phyloP scores from a whole-genome alignment of 768 basidiomycete genomes.

The Dioszegia aurantiaca region DNA sequence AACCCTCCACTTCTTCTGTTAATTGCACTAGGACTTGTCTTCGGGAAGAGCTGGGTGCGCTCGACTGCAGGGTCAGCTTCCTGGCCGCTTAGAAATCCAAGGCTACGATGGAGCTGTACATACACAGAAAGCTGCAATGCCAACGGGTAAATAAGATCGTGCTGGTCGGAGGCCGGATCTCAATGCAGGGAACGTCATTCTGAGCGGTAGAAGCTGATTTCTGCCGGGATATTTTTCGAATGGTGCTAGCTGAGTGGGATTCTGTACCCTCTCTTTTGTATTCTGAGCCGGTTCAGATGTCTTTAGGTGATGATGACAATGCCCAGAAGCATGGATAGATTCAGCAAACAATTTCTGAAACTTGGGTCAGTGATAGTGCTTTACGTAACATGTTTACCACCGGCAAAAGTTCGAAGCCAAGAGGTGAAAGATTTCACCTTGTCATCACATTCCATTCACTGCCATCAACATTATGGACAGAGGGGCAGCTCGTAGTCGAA shows the following conservation, averaged over 20 bases:
- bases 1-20: constrained; percentile 29
- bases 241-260: not conserved
- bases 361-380: no score
- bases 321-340: not conserved
- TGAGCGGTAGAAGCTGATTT: no score
- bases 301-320: not conserved
- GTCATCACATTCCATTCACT: not conserved
- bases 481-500: constrained; percentile 43
- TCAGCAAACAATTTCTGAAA: not conserved
- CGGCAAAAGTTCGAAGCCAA: not conserved
- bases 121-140: constrained; percentile 9
- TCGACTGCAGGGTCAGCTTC: constrained; percentile 14
- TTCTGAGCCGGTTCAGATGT: not conserved
- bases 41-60: constrained; percentile 13
- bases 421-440: no score
- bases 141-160: not conserved
- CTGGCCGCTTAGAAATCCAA: not conserved
- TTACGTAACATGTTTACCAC: no score
- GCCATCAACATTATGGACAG: constrained; percentile 31
- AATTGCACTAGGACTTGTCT: constrained; percentile 35
- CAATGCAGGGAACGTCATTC: constrained; percentile 4
- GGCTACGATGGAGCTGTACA: not conserved
- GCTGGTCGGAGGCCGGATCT: not conserved
- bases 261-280: not conserved
- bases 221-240: not conserved